Base-by-base conservation (phyloP, 2,329 filamentous ascomycete genomes). In the Arthrobotrys entomopaga region DNA sequence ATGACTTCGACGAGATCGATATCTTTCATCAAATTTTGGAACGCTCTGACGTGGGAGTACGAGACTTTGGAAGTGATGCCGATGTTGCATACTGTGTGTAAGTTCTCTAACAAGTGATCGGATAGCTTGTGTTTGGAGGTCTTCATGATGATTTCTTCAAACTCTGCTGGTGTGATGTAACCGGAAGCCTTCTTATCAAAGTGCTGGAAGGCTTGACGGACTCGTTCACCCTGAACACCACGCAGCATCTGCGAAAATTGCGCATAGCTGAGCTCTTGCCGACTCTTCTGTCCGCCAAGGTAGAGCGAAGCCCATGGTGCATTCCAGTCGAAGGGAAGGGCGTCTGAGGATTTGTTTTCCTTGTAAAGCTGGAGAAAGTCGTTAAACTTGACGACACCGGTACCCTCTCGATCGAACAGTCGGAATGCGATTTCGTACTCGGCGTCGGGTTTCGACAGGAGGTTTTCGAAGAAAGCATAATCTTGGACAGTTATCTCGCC, bases 351-450 rank as follows among this genome's bases (percentile, higher is more conserved):
- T 84, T 94, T 96, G 86, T 96, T 96, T 79, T 89, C 85, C 83
- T 94, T 91, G 83, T 96, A 97, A 70, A 94, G 84, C 71, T 88
- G 86, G 80, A 92, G 89, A 83, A 99, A 93, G 79, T 93, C 88
- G 43, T 96, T 91, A 80, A 94, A 97, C 81, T 93, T 94, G 80
- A 99, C 92, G 56, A 87, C 87, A 75, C 95, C 95, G 19, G 88
- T 91, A 75, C 91, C 88, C 59, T 94, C 89, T 79, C 92, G 86
- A 80, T 98, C 94, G 83, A 99, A 99, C 65, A 99, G 87, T 79
- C 95, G 91, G 84, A 98, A 99, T 15, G 95, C 94, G 79, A 99
- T 97, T 82, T 98, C 93, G 83, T 99, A 99, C 84, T 99, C 95
- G 81, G 95, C 95, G 80, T 98, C 95, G 76, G 95, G 91, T 83